phyloP scores from a whole-genome alignment of 2,329 filamentous ascomycete species.

The Aspergillus awamori region DNA sequence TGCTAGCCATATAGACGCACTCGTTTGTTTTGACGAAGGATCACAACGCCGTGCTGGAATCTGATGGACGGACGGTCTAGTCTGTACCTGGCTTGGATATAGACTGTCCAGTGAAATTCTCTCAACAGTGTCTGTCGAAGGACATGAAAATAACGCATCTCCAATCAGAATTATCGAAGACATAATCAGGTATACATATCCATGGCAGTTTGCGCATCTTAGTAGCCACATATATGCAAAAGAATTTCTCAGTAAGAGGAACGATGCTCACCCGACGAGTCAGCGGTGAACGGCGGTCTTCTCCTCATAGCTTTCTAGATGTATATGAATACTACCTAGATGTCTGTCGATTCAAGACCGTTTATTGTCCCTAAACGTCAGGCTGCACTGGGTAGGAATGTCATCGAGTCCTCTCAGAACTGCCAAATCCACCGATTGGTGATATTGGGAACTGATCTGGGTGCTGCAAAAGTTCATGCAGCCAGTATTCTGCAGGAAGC shows the following conservation, averaged over 20 bases:
- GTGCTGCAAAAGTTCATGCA: neutral
- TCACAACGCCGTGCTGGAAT: neutral
- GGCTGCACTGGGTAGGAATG: neutral
- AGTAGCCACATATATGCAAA: neutral
- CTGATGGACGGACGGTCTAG: neutral
- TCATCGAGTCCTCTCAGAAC: neutral
- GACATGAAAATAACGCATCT: neutral
- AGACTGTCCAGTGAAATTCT: neutral
- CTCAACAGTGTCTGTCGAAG: neutral
- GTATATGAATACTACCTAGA: neutral
- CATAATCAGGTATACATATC: neutral
- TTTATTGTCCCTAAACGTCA: neutral
- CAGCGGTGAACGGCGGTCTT: neutral
- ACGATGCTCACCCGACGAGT: neutral
- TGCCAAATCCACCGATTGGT: neutral
- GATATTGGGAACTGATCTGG: neutral
- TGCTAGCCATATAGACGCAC: neutral
- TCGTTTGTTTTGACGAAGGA: neutral
- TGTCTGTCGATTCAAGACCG: neutral
- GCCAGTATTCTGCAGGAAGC: constrained; percentile 1
- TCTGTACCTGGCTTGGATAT: neutral
- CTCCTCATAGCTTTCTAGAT: neutral
- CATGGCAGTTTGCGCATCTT: neutral
- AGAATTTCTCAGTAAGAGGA: neutral
- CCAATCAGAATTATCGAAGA: neutral